A percentile compares a stretch with the other conserved stretches of the same genome.
Conservation (phyloP, 495 filamentous ascomycete species). For the Neurospora sp. region DNA sequence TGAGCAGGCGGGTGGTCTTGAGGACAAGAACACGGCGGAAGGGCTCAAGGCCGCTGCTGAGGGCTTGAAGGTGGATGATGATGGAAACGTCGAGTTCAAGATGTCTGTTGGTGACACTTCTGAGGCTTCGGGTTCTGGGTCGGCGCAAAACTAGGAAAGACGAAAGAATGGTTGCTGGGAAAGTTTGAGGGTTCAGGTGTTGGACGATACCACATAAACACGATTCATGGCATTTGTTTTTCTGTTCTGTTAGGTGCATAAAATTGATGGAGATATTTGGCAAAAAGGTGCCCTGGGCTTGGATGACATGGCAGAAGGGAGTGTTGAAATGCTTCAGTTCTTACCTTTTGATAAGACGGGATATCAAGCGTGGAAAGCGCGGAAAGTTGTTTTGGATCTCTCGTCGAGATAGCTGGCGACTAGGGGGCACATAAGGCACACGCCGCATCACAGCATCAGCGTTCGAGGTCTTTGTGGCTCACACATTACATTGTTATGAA, state of each 20-base stretch:
- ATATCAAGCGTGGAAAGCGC: background rate
- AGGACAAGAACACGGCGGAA: constrained; percentile 36
- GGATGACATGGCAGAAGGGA: background rate
- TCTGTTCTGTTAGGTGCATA: background rate
- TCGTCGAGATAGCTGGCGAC: background rate
- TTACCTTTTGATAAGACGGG: background rate
- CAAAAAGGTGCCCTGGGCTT: background rate
- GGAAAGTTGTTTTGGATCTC: background rate
- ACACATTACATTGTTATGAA: background rate
- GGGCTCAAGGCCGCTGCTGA: constrained; percentile 18
- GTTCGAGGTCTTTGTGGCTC: background rate
- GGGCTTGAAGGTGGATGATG: constrained; percentile 17
- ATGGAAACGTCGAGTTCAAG: constrained; percentile 6
- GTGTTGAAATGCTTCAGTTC: background rate
- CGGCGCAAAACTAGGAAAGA: background rate
- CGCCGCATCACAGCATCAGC: background rate
- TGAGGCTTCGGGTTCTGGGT: background rate
- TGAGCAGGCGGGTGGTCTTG: constrained; percentile 42
- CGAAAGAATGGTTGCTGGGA: background rate
- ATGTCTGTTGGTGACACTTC: background rate
- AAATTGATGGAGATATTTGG: background rate
- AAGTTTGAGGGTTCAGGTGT: background rate
- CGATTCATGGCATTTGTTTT: background rate
- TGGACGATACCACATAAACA: background rate
- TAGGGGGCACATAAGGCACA: background rate